Base-by-base conservation (phyloP, 2,329 filamentous ascomycete genomes). In the Tolypocladium guangdongense region DNA sequence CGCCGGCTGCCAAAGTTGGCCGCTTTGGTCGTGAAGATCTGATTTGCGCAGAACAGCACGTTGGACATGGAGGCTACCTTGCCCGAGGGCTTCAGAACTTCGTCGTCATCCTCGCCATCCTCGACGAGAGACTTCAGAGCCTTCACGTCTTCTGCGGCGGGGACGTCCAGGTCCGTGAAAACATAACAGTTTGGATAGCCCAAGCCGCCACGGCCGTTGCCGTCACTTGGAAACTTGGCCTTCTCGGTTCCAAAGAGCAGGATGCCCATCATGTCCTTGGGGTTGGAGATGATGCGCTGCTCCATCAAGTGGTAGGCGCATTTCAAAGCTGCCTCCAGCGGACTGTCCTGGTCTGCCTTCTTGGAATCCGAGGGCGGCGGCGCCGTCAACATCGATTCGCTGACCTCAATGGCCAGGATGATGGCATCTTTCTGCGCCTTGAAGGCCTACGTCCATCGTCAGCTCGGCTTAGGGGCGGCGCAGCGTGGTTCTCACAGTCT, bases 261-360 rank as follows among this genome's bases (percentile, higher is more conserved):
- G 30, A 99, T 87, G 2, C 92, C 91, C 81, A 99, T 96, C 88
- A 96, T 95, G 57, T 99, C 93, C 64, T 86, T 91, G 1, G 93
- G 93, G 57, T 91, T 92, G 4, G 92, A 92, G 62, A 99, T 97
- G 69, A 99, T 97, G 62, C 93, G 89, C 72, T 97, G 92, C 71
- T 97, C 90, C 89, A 99, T 96, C 52, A 99, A 77, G 64, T 90
- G 83, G 64, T 95, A 95, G 54, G 92, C 93, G 63, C 90, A 96
- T 76, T 96, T 96, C 50, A 99, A 72, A 4, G 93, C 91, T 18
- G 92, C 91, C 51, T 86, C 78, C 1, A 90, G 78, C 4, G 92
- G 84, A 46, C 87, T 91, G 63, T 92, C 88, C 54, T 77, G 83
- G 58, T 88, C 86, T 45, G 83, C 81, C 67, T 90, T 92, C 71